These are phyloP conservation scores for Tuber melanosporum DNA, from an alignment of 495 filamentous ascomycete genomes.

Conservation along the genomic window DNA sequence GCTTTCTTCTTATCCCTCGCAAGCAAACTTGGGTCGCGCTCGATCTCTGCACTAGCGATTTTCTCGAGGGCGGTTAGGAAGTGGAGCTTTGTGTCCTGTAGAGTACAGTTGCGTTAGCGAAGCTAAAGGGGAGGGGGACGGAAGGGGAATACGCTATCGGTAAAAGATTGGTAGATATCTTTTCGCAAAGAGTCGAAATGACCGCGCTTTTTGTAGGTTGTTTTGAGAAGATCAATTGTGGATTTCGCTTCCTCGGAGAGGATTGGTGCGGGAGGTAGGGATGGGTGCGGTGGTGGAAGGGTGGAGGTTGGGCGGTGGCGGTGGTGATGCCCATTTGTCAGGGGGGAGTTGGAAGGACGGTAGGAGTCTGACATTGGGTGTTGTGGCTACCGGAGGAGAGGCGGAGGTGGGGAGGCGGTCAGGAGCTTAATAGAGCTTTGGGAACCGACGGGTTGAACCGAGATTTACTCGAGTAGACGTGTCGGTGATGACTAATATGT, in stretches of 20 bases:
- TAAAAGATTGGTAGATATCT: conserved; percentile 57
- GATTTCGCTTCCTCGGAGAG: conserved; percentile 30
- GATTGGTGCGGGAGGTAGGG: conserved; percentile 15
- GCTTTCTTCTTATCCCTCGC: conserved; percentile 61
- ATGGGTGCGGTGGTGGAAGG: conserved; percentile 13
- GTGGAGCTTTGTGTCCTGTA: conserved; percentile 24
- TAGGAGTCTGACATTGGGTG: conserved; percentile 32
- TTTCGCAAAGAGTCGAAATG: conserved; percentile 63
- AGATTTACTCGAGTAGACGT: not conserved
- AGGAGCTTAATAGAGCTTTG: not conserved
- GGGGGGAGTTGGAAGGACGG: conserved; percentile 27
- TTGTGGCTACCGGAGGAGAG: conserved; percentile 20
- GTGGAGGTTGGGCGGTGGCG: conserved; percentile 10
- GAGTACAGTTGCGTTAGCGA: conserved; percentile 7
- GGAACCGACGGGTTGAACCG: not conserved
- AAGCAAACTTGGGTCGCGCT: conserved; percentile 58
- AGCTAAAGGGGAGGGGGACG: conserved; percentile 37
- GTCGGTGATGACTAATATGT: not conserved
- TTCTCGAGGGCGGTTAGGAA: conserved; percentile 53
- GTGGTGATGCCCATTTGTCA: conserved; percentile 24
- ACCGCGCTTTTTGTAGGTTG: conserved; percentile 61
- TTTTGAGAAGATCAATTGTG: conserved; percentile 29
- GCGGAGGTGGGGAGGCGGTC: not conserved
- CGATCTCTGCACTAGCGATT: conserved; percentile 59
- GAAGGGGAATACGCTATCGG: conserved; percentile 46